Percentiles rank a stretch among this genome's conserved stretches.
phyloP scores from a whole-genome alignment of 352 stramenopile species.

The Globisporangium spiculum region DNA sequence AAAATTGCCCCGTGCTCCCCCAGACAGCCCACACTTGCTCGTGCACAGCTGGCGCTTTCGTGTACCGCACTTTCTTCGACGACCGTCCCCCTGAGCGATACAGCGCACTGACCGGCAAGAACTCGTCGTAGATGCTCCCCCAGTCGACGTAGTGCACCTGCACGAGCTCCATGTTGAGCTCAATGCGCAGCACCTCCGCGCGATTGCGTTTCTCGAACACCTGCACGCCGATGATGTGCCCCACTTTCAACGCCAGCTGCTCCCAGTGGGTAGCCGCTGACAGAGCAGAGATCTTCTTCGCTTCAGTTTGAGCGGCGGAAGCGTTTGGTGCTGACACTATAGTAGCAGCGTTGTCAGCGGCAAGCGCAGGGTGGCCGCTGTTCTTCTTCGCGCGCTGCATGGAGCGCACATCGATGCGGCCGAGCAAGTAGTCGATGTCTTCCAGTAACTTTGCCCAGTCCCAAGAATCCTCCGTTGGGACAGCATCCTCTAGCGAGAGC shows the following conservation, averaged over 20 bases:
- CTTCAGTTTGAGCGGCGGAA: background rate
- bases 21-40: conserved; percentile 74
- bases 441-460: conserved; percentile 78
- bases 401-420: conserved; percentile 52
- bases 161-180: conserved; percentile 67
- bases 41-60: conserved; percentile 64
- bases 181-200: conserved; percentile 60
- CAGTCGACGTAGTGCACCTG: conserved; percentile 80
- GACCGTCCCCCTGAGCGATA: conserved; percentile 31
- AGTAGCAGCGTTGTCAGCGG: background rate
- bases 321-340: background rate
- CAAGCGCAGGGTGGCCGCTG: conserved; percentile 17
- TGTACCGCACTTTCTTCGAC: conserved; percentile 53
- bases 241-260: conserved; percentile 50
- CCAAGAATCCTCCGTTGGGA: conserved; percentile 74
- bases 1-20: conserved; percentile 66
- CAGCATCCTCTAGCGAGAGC: conserved; percentile 60
- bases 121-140: conserved; percentile 84
- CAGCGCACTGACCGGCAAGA: conserved; percentile 59
- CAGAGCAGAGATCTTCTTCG: conserved; percentile 10
- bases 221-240: conserved; percentile 68
- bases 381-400: conserved; percentile 27
- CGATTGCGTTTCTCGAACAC: conserved; percentile 76
- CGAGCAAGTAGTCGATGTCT: conserved; percentile 66
- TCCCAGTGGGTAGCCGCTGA: conserved; percentile 59